phyloP scores from a whole-genome alignment of 108 stramenopile species.

The Poteriospumella lacustris region DNA sequence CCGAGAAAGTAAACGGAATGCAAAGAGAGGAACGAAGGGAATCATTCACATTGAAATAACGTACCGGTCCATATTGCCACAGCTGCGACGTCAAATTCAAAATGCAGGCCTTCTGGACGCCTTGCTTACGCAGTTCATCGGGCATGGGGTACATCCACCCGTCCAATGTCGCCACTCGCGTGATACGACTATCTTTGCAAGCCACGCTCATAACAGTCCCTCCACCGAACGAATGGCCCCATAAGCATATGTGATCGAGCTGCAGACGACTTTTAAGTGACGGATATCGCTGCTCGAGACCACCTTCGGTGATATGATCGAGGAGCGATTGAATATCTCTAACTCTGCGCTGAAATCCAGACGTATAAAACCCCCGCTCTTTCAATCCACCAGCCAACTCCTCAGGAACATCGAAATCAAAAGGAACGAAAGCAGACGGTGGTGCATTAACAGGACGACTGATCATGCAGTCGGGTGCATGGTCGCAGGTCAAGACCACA shows the following conservation, averaged over 20 bases:
- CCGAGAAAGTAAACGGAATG: too few relatives aligned
- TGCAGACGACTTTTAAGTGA: neutral
- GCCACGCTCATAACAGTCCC: neutral
- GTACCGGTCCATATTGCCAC: neutral
- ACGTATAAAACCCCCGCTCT: neutral
- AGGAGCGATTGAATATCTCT: neutral
- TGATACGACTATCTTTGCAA: conserved; percentile 1
- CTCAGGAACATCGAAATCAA: neutral
- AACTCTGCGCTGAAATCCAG: neutral
- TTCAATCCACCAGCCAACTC: too few relatives aligned
- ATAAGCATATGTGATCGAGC: neutral
- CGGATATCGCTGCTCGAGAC: neutral
- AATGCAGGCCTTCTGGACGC: conserved; percentile 53
- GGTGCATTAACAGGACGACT: neutral
- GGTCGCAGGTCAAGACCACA: neutral
- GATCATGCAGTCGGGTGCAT: conserved; percentile 4
- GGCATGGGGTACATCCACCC: neutral
- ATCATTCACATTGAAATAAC: too few relatives aligned
- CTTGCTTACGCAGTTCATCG: conserved; percentile 31
- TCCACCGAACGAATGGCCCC: conserved; percentile 15
- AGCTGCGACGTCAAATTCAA: neutral
- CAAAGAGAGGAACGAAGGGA: too few relatives aligned
- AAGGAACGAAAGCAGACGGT: neutral
- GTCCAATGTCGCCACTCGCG: neutral
- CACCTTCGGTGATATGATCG: neutral